Evolutionary conservation across 2,329 filamentous ascomycete genomes (phyloP), one percentile per base, ranked within the genome.

Genomic region (Mycosphaerella sp.): DNA sequence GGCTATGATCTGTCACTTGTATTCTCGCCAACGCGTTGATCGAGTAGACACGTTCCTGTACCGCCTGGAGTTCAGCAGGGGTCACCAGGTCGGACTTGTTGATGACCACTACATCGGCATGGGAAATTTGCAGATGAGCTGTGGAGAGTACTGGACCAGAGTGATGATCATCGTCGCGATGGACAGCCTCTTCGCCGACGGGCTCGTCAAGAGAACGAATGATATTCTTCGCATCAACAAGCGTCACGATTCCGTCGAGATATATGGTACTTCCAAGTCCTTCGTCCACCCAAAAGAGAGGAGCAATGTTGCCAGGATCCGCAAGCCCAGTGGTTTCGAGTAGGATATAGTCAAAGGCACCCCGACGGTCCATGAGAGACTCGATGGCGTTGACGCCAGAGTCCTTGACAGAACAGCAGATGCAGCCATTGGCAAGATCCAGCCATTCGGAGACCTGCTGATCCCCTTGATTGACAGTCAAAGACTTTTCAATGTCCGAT

Each of bases 341-440:
- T 2, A 98, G 80, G 61, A 98, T 97, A 73, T 97, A 98, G 74
- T 98, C 93, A 67, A 98, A 98, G 4, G 85, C 85, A 47, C 92
- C 92, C 60, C 88, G 89, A 66, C 90, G 89, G 60, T 91, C 88
- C 89, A 98, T 97, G 2, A 98, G 77, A 1, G 89, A 89, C 74
- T 98, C 93, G 51, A 98, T 95, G 36, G 93, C 93, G 62, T 89
- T 89, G 38, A 98, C 92, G 10, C 93, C 93, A 0, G 86, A 84
- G 69, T 98, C 93, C 84, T 96, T 98, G 64, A 97, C 91, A 2
- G 90, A 95, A 73, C 93, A 98, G 74, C 93, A 98, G 62, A 98
- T 90, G 70, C 93, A 98, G 59, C 93, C 93, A 64, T 98, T 98
- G 49, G 89, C 90, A 50, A 98, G 83, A 58, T 96, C 91, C 29